Conservation (phyloP, 306 rosid genomes). For the Quercus mongolica region DNA sequence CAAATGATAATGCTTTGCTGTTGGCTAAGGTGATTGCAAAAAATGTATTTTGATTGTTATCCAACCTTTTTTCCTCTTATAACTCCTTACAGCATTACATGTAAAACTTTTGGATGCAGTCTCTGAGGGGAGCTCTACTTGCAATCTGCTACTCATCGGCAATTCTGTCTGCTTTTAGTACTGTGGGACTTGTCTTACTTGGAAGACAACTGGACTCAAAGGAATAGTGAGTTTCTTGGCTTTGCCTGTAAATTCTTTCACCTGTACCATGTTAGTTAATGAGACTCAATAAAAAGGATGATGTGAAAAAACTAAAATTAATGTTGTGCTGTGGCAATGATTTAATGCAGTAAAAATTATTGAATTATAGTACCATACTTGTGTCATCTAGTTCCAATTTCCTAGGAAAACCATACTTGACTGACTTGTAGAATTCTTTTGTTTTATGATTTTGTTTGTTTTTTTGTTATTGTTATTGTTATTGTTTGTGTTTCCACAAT, state of each 20-base stretch:
- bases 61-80: not conserved
- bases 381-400: not conserved
- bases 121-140: conserved; percentile 74
- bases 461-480: no score
- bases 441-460: not conserved
- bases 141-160: conserved; percentile 62
- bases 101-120: conserved; percentile 40
- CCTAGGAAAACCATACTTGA: not conserved
- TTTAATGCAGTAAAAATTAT: not conserved
- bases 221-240: conserved; percentile 36
- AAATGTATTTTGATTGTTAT: conserved; percentile 1
- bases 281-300: not conserved
- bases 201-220: conserved; percentile 70
- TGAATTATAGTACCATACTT: not conserved
- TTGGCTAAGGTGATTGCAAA: conserved; percentile 72
- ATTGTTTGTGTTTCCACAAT: not conserved
- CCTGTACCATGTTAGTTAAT: conserved; percentile 12
- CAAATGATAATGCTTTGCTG: conserved; percentile 81
- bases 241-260: conserved; percentile 23
- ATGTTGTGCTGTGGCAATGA: not conserved
- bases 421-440: not conserved
- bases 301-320: not conserved
- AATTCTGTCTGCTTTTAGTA: conserved; percentile 53
- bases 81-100: not conserved
- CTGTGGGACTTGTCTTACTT: conserved; percentile 72